These are phyloP conservation scores for Brassica cretica DNA, from an alignment of 345 rosid species.

Conservation along the genomic window DNA sequence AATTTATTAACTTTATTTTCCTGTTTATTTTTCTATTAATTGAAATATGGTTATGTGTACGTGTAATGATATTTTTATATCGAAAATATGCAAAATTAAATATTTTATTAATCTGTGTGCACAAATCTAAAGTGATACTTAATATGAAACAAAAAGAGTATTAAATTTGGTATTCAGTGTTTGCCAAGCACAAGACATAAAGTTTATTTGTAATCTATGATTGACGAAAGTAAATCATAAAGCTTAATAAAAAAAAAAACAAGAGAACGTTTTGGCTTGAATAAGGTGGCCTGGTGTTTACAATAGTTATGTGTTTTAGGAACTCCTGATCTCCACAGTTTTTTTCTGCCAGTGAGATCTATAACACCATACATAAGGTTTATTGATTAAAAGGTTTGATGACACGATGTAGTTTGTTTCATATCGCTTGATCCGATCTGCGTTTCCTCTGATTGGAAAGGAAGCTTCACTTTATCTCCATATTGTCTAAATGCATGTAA, in stretches of 20 bases:
- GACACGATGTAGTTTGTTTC: not conserved
- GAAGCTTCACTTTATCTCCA: slow-evolving; percentile 26
- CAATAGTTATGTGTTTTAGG: not conserved
- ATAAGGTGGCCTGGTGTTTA: not conserved
- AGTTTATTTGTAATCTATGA: not conserved
- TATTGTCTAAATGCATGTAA: slow-evolving; percentile 34
- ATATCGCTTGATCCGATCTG: not conserved
- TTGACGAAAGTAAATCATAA: not conserved
- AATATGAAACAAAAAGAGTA: too few species aligned
- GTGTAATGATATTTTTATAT: too few species aligned
- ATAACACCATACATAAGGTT: not conserved
- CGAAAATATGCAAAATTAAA: too few species aligned
- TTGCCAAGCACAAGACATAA: too few species aligned
- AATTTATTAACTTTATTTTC: too few species aligned
- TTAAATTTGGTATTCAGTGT: too few species aligned
- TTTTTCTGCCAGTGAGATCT: not conserved
- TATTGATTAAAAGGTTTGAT: not conserved
- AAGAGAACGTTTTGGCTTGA: not conserved
- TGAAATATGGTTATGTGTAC: too few species aligned
- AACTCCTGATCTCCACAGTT: not conserved
- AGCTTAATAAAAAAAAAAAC: not conserved
- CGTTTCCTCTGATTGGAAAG: slow-evolving; percentile 9
- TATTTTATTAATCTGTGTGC: too few species aligned
- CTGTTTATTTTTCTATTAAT: too few species aligned
- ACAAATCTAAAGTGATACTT: too few species aligned